Base-by-base conservation (phyloP, 768 basidiomycete species). In the Termitomyces sp. region DNA sequence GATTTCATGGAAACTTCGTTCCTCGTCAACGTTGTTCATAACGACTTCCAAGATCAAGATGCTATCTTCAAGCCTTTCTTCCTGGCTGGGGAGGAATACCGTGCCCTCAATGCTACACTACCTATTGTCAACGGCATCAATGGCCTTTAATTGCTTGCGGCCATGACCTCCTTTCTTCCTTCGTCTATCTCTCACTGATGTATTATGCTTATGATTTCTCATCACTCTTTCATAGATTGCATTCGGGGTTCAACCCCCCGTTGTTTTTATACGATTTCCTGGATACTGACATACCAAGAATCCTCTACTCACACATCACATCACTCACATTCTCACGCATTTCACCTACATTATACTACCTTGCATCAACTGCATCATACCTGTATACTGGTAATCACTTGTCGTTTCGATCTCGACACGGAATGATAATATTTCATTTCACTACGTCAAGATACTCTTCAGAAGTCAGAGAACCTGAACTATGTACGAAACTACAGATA, bases 1-100 rank as follows among this genome's bases (percentile, higher is more conserved):
- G 81, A 85, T 36, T 71, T 93, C 67, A 91, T 97, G 88, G 85
- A 93, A 57, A 81, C 80, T 1, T 89, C 78, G 60, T 86, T 84
- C 74, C 86, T 98, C 62, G 93, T 97, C 63, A 97, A 97, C 71
- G 88, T 98, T 63, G 95, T 98, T 28, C 94, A 97, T 72, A 97
- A 97, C 74, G 88, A 96, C 70, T 98, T 92, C 84, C 89, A 91
- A 72, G 81, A 89, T 66, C 71, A 85, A 2, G 78, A 88, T 49
- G 87, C 87, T 22, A 95, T 98, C 72, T 98, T 95, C 70, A 76
- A 78, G 64, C 91, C 93, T 3, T 96, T 98, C 79, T 77, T 83
- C 72, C 84, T 86, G 69, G 87, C 87, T 13, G 88, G 86, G 36
- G 82, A 80, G 43, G 84, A 88, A 68, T 83, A 82, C 59, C 69